Evolutionary conservation across 306 rosid genomes (phyloP).

Genomic region (Cucumis melo): DNA sequence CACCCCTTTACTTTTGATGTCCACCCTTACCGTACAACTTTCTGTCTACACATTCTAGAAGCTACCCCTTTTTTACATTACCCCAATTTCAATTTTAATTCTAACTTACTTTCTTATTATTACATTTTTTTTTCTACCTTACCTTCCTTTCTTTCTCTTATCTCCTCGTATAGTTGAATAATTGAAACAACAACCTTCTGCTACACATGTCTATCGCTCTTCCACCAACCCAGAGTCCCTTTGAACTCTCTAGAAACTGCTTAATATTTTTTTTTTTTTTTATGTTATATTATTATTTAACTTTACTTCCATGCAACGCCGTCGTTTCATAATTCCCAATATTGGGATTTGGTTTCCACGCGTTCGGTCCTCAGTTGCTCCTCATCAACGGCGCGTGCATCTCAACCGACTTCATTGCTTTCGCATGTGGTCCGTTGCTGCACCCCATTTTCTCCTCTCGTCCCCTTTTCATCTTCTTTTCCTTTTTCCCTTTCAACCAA

Average conservation of each 20-base stretch:
- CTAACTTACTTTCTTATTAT: neutral
- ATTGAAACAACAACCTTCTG: neutral
- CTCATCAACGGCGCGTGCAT: slow-evolving; percentile 24
- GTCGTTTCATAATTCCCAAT: neutral
- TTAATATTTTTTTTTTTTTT: no score
- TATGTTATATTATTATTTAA: neutral
- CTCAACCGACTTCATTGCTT: slow-evolving; percentile 36
- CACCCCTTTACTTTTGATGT: slow-evolving; percentile 14
- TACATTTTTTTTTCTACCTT: no score
- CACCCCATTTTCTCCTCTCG: slow-evolving; percentile 38
- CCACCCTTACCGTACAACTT: neutral
- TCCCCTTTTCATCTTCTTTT: slow-evolving; percentile 24
- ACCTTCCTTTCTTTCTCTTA: no score
- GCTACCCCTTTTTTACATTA: neutral
- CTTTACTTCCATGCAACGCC: neutral
- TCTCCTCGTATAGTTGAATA: neutral
- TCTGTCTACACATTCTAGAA: neutral
- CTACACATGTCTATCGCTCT: neutral
- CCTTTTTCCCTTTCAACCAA: slow-evolving; percentile 41
- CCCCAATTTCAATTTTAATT: neutral
- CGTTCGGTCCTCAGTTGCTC: slow-evolving; percentile 28
- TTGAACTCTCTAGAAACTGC: neutral
- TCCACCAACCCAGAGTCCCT: neutral
- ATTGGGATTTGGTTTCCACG: no score
- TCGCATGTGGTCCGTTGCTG: slow-evolving; percentile 20